These are phyloP conservation scores for Leishmania guyanensis DNA, from an alignment of 208 protist species.

Conservation along the genomic window DNA sequence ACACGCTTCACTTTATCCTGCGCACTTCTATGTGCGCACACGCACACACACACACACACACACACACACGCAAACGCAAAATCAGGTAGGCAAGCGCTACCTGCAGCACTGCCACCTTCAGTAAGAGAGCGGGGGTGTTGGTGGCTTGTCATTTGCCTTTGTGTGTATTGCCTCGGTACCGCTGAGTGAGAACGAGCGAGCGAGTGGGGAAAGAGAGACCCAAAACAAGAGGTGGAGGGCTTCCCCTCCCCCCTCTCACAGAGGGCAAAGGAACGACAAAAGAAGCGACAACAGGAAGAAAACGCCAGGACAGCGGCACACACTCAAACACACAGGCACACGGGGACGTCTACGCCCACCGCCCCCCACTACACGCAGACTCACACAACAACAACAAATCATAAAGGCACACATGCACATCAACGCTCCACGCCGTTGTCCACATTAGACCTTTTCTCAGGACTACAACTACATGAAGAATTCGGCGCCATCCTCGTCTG, in stretches of 20 bases:
- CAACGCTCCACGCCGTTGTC: not conserved
- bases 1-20: not conserved
- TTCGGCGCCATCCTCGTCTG: slow-evolving; percentile 49
- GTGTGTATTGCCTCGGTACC: no score
- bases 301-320: not conserved
- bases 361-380: no score
- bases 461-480: slow-evolving; percentile 33
- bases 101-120: not conserved
- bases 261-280: not conserved
- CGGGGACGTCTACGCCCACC: no score
- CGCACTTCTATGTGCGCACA: not conserved
- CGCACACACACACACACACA: not conserved
- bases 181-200: no score
- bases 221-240: no score
- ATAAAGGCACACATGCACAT: not conserved
- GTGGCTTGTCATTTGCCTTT: no score
- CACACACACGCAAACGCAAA: not conserved
- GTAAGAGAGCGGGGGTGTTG: not conserved
- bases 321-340: not conserved
- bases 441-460: not conserved
- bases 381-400: not conserved
- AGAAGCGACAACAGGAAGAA: not conserved
- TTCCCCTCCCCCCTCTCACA: not conserved
- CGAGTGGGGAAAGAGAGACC: no score
- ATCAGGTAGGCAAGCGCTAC: not conserved